Percentiles rank a stretch among this genome's conserved stretches.
Conservation (phyloP, 305 asterid genomes). For the Fraxinus nigra region DNA sequence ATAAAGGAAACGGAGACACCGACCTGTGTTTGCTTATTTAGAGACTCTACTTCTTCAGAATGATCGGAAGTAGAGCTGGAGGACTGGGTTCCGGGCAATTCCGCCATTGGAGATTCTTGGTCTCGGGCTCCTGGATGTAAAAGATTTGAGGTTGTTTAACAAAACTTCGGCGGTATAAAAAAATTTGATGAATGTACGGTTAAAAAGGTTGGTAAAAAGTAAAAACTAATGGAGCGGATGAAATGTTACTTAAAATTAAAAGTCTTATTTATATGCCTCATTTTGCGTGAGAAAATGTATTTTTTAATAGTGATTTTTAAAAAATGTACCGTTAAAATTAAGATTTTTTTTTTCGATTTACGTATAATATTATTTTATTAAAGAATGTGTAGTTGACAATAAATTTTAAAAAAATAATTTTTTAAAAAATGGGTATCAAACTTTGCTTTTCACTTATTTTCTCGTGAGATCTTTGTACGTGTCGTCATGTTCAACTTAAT, state of each 20-base stretch:
- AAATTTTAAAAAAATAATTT: too few relatives aligned
- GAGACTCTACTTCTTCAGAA: constrained; percentile 27
- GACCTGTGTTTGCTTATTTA: constrained; percentile 38
- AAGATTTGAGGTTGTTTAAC: background rate
- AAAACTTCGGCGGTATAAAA: background rate
- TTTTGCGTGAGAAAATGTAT: too few relatives aligned
- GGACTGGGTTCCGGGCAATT: constrained; percentile 32
- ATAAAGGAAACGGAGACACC: background rate
- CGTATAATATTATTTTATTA: too few relatives aligned
- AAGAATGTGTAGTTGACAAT: too few relatives aligned
- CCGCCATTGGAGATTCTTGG: constrained; percentile 48
- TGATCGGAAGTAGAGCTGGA: constrained; percentile 44
- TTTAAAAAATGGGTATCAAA: too few relatives aligned
- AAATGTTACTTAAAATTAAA: background rate
- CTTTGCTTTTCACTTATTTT: background rate
- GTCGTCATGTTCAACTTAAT: background rate
- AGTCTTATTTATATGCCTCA: too few relatives aligned
- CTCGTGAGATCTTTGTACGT: background rate
- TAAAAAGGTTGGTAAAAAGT: background rate
- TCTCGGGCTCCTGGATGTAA: constrained; percentile 16
- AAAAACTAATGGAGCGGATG: background rate
- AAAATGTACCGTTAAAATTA: too few relatives aligned
- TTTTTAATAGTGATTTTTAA: too few relatives aligned
- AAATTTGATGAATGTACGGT: background rate
- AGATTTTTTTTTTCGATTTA: too few relatives aligned